These are phyloP conservation scores for Akanthomyces muscarius DNA, from an alignment of 2,329 filamentous ascomycete species.

Conservation along the genomic window DNA sequence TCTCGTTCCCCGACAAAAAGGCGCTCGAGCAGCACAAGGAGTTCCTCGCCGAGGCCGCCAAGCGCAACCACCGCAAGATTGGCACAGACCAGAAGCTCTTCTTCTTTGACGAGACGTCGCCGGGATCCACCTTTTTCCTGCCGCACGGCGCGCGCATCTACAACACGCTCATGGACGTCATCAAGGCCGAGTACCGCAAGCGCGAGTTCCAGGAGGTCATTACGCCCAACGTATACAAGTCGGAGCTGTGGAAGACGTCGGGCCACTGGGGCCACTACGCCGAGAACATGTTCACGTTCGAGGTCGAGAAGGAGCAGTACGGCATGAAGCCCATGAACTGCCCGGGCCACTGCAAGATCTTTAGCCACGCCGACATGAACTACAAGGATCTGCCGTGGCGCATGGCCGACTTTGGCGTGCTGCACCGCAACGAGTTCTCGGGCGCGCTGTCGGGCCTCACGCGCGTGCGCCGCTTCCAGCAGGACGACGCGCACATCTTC, in stretches of 20 bases:
- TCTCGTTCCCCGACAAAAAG: slow-evolving; percentile 95
- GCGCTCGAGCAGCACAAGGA: slow-evolving; percentile 88
- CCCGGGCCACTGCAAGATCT: slow-evolving; percentile 88
- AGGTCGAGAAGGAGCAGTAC: slow-evolving; percentile 67
- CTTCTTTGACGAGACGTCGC: slow-evolving; percentile 93
- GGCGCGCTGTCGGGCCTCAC: slow-evolving; percentile 88
- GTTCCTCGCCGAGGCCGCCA: slow-evolving; percentile 95
- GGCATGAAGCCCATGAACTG: slow-evolving; percentile 98
- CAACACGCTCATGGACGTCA: slow-evolving; percentile 77
- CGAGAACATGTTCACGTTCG: slow-evolving; percentile 82
- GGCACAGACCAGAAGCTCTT: slow-evolving; percentile 95
- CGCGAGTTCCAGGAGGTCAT: slow-evolving; percentile 94
- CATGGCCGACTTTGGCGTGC: slow-evolving; percentile 91
- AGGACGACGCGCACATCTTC: slow-evolving; percentile 97
- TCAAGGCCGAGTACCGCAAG: slow-evolving; percentile 85
- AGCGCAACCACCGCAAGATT: slow-evolving; percentile 91
- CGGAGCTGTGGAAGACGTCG: slow-evolving; percentile 87
- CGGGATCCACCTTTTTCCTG: slow-evolving; percentile 87
- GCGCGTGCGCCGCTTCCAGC: slow-evolving; percentile 87
- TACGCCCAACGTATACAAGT: slow-evolving; percentile 92
- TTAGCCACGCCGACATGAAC: slow-evolving; percentile 75
- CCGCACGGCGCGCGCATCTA: slow-evolving; percentile 92
- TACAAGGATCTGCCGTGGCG: slow-evolving; percentile 84
- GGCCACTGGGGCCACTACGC: slow-evolving; percentile 85
- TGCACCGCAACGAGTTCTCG: slow-evolving; percentile 93